Evolutionary conservation across 2,329 filamentous ascomycete genomes (phyloP).

Genomic region (Orbilia blumenaviensis): DNA sequence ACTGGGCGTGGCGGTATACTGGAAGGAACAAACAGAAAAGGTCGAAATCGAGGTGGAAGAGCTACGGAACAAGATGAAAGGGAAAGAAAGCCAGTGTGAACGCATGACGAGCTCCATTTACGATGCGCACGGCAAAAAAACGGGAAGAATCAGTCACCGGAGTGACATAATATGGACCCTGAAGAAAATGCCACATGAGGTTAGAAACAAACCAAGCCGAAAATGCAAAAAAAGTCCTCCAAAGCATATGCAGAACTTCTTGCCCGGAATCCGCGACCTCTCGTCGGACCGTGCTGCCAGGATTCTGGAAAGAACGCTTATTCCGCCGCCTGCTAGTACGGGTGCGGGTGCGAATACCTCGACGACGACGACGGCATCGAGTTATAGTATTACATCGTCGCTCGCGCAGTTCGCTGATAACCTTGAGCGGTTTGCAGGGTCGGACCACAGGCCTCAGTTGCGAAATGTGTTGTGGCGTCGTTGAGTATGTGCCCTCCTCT

Average conservation of each 20-base stretch:
- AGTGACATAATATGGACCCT: slow-evolving; percentile 68
- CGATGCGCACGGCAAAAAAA: slow-evolving; percentile 84
- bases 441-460: too few relatives aligned
- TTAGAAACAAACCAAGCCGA: neutral
- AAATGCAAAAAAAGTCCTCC: neutral
- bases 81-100: slow-evolving; percentile 64
- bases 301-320: slow-evolving; percentile 73
- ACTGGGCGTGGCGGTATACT: too few relatives aligned
- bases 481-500: too few relatives aligned
- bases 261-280: too few relatives aligned
- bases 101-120: slow-evolving; percentile 77
- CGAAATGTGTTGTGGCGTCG: too few relatives aligned
- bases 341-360: neutral
- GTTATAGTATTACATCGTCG: slow-evolving; percentile 71
- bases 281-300: slow-evolving; percentile 70
- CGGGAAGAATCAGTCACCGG: slow-evolving; percentile 79
- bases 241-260: too few relatives aligned
- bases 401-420: slow-evolving; percentile 77
- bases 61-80: slow-evolving; percentile 75
- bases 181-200: too few relatives aligned
- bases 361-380: too few relatives aligned
- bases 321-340: neutral
- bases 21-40: slow-evolving; percentile 85
- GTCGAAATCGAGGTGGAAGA: slow-evolving; percentile 85
- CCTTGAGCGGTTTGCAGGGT: slow-evolving; percentile 72